Percentiles rank a stretch among this genome's conserved stretches.
phyloP scores from a whole-genome alignment of 2,329 filamentous ascomycete species.

The Xylaria arbuscula region DNA sequence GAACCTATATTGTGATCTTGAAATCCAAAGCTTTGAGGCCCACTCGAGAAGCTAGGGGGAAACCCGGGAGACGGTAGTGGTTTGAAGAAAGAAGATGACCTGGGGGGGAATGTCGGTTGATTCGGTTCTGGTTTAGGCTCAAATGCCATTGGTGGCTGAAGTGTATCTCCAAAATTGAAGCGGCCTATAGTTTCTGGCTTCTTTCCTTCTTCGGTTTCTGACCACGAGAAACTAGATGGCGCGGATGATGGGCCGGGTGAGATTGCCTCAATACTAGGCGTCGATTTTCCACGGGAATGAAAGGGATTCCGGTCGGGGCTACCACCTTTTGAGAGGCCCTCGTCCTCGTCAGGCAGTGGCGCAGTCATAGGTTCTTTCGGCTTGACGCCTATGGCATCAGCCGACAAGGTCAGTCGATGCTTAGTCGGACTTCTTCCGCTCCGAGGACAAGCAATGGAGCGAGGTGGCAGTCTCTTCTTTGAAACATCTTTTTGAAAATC shows the following conservation, averaged over 20 bases:
- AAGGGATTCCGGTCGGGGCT: constrained; percentile 58
- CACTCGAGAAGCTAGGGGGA: constrained; percentile 53
- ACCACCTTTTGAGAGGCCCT: constrained; percentile 54
- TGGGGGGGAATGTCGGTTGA: constrained; percentile 42
- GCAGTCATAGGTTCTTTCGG: constrained; percentile 70
- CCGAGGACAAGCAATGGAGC: constrained; percentile 61
- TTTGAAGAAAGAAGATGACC: constrained; percentile 47
- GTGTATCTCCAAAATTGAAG: constrained; percentile 53
- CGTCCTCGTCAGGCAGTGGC: constrained; percentile 66
- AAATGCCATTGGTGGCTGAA: constrained; percentile 54
- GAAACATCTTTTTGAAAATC: constrained; percentile 77
- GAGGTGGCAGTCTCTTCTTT: constrained; percentile 59
- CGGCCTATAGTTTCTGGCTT: constrained; percentile 54
- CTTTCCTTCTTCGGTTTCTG: constrained; percentile 60
- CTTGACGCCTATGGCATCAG: constrained; percentile 64
- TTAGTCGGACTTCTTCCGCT: constrained; percentile 67
- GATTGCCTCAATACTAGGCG: constrained; percentile 61
- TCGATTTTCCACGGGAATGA: constrained; percentile 65
- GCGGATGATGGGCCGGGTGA: constrained; percentile 75
- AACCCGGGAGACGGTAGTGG: constrained; percentile 56
- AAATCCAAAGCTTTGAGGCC: constrained; percentile 56
- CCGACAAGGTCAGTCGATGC: constrained; percentile 70
- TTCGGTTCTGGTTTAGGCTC: constrained; percentile 41
- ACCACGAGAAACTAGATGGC: constrained; percentile 71
- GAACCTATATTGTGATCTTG: constrained; percentile 51